These are phyloP conservation scores for Gossypium davidsonii DNA, from an alignment of 441 rosid species.

Conservation along the genomic window DNA sequence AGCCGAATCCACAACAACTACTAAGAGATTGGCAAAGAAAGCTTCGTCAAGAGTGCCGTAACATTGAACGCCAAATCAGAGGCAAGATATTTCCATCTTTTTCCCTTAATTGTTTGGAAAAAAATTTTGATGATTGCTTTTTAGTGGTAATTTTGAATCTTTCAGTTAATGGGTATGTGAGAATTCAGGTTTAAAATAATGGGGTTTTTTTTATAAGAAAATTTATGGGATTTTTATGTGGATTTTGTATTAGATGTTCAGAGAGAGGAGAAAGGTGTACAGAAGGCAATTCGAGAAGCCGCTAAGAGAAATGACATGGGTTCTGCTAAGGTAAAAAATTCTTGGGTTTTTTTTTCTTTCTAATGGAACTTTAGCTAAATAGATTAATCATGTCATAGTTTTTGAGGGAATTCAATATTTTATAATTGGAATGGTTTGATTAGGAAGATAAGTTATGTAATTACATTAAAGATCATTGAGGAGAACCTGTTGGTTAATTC, in stretches of 20 bases:
- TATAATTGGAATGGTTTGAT: not conserved
- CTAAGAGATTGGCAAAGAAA: conserved; percentile 42
- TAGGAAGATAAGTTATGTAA: not conserved
- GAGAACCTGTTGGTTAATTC: not conserved
- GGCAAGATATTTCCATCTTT: conserved; percentile 9
- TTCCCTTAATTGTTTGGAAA: not conserved
- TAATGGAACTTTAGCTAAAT: not conserved
- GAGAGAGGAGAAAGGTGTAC: conserved; percentile 39
- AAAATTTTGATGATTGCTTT: not conserved
- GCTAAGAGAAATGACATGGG: conserved; percentile 40
- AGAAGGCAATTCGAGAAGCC: conserved; percentile 37
- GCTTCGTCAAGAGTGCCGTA: conserved; percentile 45
- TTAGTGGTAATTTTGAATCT: not conserved
- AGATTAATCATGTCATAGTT: not conserved
- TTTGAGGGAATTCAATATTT: not conserved
- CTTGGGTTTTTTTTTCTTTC: not conserved
- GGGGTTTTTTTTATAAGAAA: not conserved
- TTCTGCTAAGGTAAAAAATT: conserved; percentile 34
- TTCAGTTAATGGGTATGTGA: not conserved
- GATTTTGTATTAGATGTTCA: conserved; percentile 29
- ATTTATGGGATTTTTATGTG: not conserved
- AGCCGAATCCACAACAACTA: conserved; percentile 32
- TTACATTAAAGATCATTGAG: not conserved
- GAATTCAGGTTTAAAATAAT: not conserved
- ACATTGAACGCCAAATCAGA: conserved; percentile 36